Base-by-base conservation (phyloP, 192 early-diverging fungal genomes). In the Blastocladiella britannica region DNA sequence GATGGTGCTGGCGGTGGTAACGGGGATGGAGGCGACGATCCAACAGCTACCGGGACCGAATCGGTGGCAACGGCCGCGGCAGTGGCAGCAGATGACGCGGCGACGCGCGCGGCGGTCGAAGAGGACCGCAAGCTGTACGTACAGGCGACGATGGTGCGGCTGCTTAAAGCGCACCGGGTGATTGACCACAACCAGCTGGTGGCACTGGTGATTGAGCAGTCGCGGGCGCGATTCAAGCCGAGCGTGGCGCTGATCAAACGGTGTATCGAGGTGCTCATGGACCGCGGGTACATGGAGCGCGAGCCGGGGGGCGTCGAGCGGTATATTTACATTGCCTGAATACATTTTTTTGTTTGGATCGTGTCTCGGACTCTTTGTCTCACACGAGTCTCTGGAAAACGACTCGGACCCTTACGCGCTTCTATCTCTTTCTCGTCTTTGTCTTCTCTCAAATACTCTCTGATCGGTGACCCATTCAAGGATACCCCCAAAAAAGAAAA, bases 251-350 rank as follows among this genome's bases (percentile, higher is more conserved):
- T 83, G 63, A 85, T 91, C 62, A 89, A 91, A 57, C 84, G 85
- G 61, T 81, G 82, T 57, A 84, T 89, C 52, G 88, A 91, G 71
- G 74, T 80, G 58, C 66, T 91, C 53, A 78, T 91, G 63, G 77
- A 91, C 43, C 89, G 86, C 61, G 82, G 86, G 65, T 91, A 86
- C 64, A 72, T 86, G 57, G 78, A 78, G 30, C 63, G 84, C 25
- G 66, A 61, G 26, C 66, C 69, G 25, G 75, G 78, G 12, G 64
- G 73, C 53, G 57, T 67, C 29, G 80, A 87, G 63, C 62, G 64
- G 27, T 87, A 85, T 59, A 55, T 75, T 3, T 87, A 87, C 68
- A 66, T 87, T 23, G 77, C 78, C 7, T 86, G 73, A 70, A 51
- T 43, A 54, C n/a, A n/a, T n/a, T n/a, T n/a, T n/a, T n/a, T n/a